Conservation (phyloP, 2,329 filamentous ascomycete genomes). For the Clathrospora elynae region DNA sequence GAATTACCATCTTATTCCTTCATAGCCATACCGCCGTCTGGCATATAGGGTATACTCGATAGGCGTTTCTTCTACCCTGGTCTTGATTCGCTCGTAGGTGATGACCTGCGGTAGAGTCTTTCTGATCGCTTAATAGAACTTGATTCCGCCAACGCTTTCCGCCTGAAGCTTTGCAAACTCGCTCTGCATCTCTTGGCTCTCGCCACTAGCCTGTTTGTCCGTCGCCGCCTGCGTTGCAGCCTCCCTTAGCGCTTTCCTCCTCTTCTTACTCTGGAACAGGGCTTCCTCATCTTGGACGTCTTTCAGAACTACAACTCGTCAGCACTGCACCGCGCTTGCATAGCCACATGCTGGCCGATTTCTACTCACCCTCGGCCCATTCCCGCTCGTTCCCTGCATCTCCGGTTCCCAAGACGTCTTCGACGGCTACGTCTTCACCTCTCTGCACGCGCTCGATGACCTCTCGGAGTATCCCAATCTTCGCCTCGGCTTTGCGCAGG, state of each 20-base stretch:
- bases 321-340: slow-evolving; percentile 12
- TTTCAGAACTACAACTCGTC: slow-evolving; percentile 59
- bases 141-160: slow-evolving; percentile 39
- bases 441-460: slow-evolving; percentile 59
- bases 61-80: no score
- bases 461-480: slow-evolving; percentile 76
- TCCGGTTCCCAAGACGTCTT: slow-evolving; percentile 78
- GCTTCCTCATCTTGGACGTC: slow-evolving; percentile 69
- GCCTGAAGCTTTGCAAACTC: slow-evolving; percentile 23
- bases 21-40: no score
- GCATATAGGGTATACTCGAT: no score
- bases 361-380: slow-evolving; percentile 78
- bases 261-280: slow-evolving; percentile 54
- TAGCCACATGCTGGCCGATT: background rate
- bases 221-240: slow-evolving; percentile 19
- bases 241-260: slow-evolving; percentile 32
- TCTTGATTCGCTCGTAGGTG: no score
- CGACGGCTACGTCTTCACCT: slow-evolving; percentile 67
- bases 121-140: slow-evolving; percentile 36
- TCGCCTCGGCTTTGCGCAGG: slow-evolving; percentile 75
- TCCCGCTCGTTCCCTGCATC: slow-evolving; percentile 75
- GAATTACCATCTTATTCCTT: no score
- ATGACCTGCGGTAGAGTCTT: no score
- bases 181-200: slow-evolving; percentile 41
- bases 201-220: slow-evolving; percentile 19